Evolutionary conservation across 495 filamentous ascomycete species (phyloP), one percentile per base, ranked within the genome.

Genomic region (Penicillium manginii): DNA sequence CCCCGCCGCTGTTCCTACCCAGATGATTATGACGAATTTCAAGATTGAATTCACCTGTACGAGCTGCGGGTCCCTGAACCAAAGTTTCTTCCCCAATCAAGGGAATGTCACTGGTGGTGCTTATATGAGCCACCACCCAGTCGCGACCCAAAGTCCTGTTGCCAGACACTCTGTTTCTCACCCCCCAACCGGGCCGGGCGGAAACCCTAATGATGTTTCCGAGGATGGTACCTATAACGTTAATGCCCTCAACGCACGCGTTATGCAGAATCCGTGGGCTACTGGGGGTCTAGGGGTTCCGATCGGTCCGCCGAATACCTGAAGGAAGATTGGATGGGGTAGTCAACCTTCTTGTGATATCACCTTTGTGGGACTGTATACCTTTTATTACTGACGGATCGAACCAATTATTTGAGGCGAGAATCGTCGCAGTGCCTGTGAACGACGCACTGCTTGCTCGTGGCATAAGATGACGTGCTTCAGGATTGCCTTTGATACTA

Each of bases 1-100:
- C 6, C 71, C 26, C 73, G 26, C 50, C 65, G 26, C 26, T n/a
- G 58, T 58, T 5, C 61, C 67, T 21, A 53, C 74, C 11, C 73
- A 77, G 37, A 60, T 75, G 50, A 64, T 73, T 37, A 62, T 77
- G 1, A 73, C 74, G 18, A 73, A 77, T 45, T 79, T 79, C 58
- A 79, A 79, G 55, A 78, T 79, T 37, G 75, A 78, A 22, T 79
- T 79, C 22, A 76, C 75, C 7, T 79, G 75, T 42, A 77, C 74
- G 0, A 74, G 70, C 0, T 79, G 77, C 33, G 77, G 77, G n/a
- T 61, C 73, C 29, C 51, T 78, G 19, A 79, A 79, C 50, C 75
- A 79, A 49, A 75, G 77, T 57, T 79, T 78, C 52, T 75, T 78
- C 32, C 75, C 75, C 9, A 77, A 77, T 21, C 74, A 78, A 39